Percentiles rank a stretch among this genome's conserved stretches.
Conservation (phyloP, 1,139 yeast species). For the Dujonia santamariae region DNA sequence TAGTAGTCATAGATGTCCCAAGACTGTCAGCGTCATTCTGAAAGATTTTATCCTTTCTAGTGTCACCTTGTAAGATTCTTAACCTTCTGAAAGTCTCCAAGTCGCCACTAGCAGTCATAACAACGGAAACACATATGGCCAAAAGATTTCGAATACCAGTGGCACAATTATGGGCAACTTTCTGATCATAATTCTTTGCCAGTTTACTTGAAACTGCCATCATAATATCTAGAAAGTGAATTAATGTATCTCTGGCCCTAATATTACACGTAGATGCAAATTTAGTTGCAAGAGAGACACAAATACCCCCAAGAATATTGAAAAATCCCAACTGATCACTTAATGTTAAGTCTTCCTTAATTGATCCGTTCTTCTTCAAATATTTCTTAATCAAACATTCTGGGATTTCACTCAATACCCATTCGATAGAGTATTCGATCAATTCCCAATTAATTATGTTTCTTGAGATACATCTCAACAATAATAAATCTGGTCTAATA, state of each 20-base stretch:
- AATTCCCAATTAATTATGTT: conserved; percentile 78
- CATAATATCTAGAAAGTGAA: conserved; percentile 60
- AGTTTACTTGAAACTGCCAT: conserved; percentile 50
- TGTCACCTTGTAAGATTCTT: conserved; percentile 62
- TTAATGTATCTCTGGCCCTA: conserved; percentile 55
- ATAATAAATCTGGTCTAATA: conserved; percentile 74
- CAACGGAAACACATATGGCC: conserved; percentile 62
- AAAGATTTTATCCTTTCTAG: conserved; percentile 38
- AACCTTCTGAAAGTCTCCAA: conserved; percentile 70
- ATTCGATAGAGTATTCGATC: conserved; percentile 48
- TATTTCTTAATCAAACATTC: conserved; percentile 30
- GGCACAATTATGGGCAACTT: conserved; percentile 56
- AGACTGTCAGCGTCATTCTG: too few relatives aligned
- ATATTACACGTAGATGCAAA: conserved; percentile 69
- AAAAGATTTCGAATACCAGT: conserved; percentile 57
- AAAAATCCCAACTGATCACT: conserved; percentile 65
- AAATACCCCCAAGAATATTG: conserved; percentile 71
- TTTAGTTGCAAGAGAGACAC: conserved; percentile 72
- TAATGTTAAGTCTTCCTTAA: too few relatives aligned
- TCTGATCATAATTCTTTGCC: conserved; percentile 55
- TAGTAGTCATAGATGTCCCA: too few relatives aligned
- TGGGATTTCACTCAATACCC: conserved; percentile 66
- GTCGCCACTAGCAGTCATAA: conserved; percentile 94
- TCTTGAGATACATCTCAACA: conserved; percentile 65
- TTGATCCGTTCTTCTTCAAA: conserved; percentile 12